phyloP scores from a whole-genome alignment of 352 stramenopile species.

The Globisporangium polare region DNA sequence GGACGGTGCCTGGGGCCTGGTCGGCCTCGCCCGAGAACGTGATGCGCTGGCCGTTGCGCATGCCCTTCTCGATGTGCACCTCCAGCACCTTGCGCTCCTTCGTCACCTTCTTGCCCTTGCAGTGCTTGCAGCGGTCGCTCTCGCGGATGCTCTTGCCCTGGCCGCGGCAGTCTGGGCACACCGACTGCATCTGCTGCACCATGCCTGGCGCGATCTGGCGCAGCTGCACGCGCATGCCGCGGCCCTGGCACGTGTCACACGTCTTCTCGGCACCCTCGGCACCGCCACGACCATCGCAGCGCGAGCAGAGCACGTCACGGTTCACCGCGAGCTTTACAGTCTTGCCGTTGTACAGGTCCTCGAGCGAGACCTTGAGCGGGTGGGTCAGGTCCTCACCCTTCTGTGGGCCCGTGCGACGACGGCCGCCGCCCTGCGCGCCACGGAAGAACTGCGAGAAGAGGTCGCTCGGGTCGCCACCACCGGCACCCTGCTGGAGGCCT shows the following conservation, averaged over 20 bases:
- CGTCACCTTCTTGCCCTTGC: conserved; percentile 92
- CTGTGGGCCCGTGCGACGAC: conserved; percentile 79
- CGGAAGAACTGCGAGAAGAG: conserved; percentile 99
- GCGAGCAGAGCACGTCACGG: conserved; percentile 89
- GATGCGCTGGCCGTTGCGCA: conserved; percentile 97
- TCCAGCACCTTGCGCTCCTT: conserved; percentile 98
- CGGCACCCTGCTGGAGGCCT: conserved; percentile 91
- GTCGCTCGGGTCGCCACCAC: conserved; percentile 76
- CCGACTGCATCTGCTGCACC: conserved; percentile 97
- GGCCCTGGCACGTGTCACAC: conserved; percentile 94
- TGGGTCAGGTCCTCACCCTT: conserved; percentile 96
- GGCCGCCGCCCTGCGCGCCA: conserved; percentile 46
- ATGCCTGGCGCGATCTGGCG: conserved; percentile 97
- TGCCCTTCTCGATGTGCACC: conserved; percentile 98
- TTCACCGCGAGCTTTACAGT: conserved; percentile 97
- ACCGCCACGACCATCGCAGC: conserved; percentile 87
- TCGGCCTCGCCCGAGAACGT: conserved; percentile 96
- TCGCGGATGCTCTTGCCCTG: conserved; percentile 95
- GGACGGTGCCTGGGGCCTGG: conserved; percentile 90
- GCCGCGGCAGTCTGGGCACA: conserved; percentile 92
- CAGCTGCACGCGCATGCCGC: conserved; percentile 93
- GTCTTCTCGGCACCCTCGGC: conserved; percentile 92
- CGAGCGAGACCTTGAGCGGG: conserved; percentile 95
- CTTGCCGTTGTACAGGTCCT: conserved; percentile 99
- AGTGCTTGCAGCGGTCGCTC: conserved; percentile 90